A percentile compares a stretch with the other conserved stretches of the same genome.
phyloP scores from a whole-genome alignment of 2,329 filamentous ascomycete species.

The Triangularia verruculosa region DNA sequence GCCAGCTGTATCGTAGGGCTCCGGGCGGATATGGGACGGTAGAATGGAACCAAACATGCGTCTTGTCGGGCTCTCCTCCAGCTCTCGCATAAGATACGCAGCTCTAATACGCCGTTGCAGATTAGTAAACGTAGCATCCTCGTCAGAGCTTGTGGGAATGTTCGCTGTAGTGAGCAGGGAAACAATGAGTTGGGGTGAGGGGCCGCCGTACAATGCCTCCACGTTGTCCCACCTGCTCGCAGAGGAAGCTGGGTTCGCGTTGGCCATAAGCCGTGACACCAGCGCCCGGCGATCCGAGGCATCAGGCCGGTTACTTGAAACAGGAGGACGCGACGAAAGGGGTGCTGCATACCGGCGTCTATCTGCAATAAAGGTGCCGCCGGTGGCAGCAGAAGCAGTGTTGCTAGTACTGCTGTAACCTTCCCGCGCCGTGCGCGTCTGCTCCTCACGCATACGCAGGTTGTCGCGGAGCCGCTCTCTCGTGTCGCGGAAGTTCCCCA shows the following conservation, averaged over 20 bases:
- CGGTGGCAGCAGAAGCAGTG: conserved; percentile 17
- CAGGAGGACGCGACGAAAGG: conserved; percentile 14
- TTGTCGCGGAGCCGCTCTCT: background rate
- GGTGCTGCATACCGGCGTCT: conserved; percentile 25
- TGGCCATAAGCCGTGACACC: conserved; percentile 24
- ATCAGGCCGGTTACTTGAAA: background rate
- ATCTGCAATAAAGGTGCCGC: conserved; percentile 20
- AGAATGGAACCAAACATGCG: conserved; percentile 25
- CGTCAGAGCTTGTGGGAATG: conserved; percentile 3
- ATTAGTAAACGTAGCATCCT: conserved; percentile 12
- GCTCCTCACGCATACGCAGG: conserved; percentile 31
- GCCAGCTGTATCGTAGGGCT: conserved; percentile 58
- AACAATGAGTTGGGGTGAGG: conserved; percentile 22
- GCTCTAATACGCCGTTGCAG: conserved; percentile 23
- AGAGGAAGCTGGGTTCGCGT: conserved; percentile 15
- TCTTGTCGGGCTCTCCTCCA: conserved; percentile 32
- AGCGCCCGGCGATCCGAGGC: conserved; percentile 7
- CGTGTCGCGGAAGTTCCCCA: conserved; percentile 4
- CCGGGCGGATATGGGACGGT: conserved; percentile 33
- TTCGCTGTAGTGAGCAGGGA: conserved; percentile 2
- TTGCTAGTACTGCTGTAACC: conserved; percentile 22
- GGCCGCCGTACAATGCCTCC: conserved; percentile 41
- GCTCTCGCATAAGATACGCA: conserved; percentile 29
- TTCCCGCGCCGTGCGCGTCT: conserved; percentile 18
- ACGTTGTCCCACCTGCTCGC: conserved; percentile 40